Evolutionary conservation across 1,284 basidiomycete genomes (phyloP).

Genomic region (Ganoderma meredithae): DNA sequence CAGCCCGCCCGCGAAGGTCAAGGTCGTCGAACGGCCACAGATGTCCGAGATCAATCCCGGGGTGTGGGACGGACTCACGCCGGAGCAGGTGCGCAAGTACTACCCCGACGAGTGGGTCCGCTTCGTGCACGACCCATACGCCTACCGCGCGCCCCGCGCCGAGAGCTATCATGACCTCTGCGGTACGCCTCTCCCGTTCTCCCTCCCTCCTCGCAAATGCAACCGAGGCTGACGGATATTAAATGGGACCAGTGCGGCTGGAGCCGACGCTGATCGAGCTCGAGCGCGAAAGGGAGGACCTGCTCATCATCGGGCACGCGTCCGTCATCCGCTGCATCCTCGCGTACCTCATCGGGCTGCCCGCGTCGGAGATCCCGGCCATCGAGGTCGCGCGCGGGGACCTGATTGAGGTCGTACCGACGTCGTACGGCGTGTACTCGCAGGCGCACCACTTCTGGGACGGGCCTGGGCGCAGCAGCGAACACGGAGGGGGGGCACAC

Average conservation of each 20-base stretch:
- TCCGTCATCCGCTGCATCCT: constrained; percentile 98
- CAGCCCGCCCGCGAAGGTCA: constrained; percentile 56
- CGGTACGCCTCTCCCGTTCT: constrained; percentile 50
- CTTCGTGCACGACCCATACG: constrained; percentile 92
- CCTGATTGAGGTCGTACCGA: constrained; percentile 88
- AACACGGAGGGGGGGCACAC: constrained; percentile 38
- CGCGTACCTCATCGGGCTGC: constrained; percentile 91
- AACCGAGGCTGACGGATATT: no score
- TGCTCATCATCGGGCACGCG: constrained; percentile 85
- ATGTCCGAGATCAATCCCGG: constrained; percentile 99
- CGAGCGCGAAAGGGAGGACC: constrained; percentile 81
- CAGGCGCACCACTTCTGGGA: constrained; percentile 95
- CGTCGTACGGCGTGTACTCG: constrained; percentile 89
- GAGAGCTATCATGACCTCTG: constrained; percentile 94
- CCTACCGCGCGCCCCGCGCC: constrained; percentile 90
- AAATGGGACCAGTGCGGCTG: no score
- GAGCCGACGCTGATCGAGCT: constrained; percentile 88
- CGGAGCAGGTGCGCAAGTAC: constrained; percentile 88
- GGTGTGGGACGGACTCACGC: constrained; percentile 94
- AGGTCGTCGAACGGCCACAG: constrained; percentile 93
- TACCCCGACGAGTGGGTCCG: constrained; percentile 96
- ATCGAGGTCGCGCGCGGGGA: constrained; percentile 95
- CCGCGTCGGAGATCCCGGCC: constrained; percentile 96
- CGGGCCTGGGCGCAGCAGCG: constrained; percentile 68
- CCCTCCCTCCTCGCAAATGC: no score